A percentile compares a stretch with the other conserved stretches of the same genome.
Evolutionary conservation across 2,329 filamentous ascomycete species (phyloP).

Genomic region (Leptographium flavum): DNA sequence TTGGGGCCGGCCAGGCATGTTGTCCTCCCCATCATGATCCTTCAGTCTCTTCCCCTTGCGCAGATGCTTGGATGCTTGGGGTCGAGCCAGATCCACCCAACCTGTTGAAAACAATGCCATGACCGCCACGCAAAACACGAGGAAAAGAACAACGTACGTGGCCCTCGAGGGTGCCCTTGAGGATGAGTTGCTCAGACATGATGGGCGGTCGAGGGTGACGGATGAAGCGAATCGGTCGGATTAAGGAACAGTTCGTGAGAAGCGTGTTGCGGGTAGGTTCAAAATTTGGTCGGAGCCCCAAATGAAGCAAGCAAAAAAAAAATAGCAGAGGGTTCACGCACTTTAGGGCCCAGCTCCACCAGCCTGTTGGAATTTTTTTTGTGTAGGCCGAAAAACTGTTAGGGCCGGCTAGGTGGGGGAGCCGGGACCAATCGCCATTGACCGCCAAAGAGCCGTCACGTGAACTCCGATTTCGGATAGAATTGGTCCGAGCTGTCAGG

Average conservation of each 20-base stretch:
- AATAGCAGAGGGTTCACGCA: conserved; percentile 1
- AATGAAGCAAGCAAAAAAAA: conserved; percentile 1
- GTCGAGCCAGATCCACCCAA: not conserved
- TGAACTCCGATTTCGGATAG: not conserved
- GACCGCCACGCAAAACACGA: conserved; percentile 3
- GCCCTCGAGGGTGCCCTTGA: conserved; percentile 95
- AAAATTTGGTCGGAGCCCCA: not conserved
- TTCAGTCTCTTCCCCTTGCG: too few relatives aligned
- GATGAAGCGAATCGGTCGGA: not conserved
- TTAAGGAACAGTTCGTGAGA: not conserved
- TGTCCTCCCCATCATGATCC: too few relatives aligned
- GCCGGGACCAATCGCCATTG: conserved; percentile 13
- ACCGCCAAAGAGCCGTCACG: not conserved
- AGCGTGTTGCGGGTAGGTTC: not conserved
- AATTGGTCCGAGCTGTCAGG: not conserved
- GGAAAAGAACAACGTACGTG: conserved; percentile 48
- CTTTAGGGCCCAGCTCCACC: conserved; percentile 2
- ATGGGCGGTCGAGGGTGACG: conserved; percentile 17
- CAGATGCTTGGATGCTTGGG: not conserved
- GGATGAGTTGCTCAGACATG: conserved; percentile 90
- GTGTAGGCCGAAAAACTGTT: conserved; percentile 11
- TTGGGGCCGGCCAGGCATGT: not conserved
- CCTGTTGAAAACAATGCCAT: not conserved
- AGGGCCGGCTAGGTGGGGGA: conserved; percentile 11
- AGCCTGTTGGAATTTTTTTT: conserved; percentile 7